Conservation (phyloP, 768 basidiomycete species). For the Hygrophorus russula region DNA sequence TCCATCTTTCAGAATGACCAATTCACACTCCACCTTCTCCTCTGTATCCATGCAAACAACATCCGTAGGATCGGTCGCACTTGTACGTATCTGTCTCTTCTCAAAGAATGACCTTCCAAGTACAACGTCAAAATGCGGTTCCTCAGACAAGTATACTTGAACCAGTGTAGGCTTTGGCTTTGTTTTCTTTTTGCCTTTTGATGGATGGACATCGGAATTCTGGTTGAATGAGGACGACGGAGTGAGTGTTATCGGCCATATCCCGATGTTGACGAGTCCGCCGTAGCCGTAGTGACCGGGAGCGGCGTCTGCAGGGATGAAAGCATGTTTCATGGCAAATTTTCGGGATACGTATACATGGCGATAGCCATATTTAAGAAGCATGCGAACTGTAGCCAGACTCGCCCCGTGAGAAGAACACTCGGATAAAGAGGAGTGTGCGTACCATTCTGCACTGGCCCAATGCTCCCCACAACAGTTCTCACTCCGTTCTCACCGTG, state of each 20-base stretch:
- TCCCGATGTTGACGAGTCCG: constrained; percentile 77
- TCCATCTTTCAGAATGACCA: constrained; percentile 87
- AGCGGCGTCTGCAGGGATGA: constrained; percentile 78
- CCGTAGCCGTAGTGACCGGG: constrained; percentile 93
- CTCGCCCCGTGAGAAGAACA: not conserved
- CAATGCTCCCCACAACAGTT: constrained; percentile 85
- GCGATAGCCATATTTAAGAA: constrained; percentile 83
- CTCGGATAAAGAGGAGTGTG: constrained; percentile 6
- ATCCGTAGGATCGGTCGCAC: constrained; percentile 76
- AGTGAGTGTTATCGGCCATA: constrained; percentile 72
- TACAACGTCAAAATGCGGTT: constrained; percentile 92
- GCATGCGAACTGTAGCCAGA: constrained; percentile 64
- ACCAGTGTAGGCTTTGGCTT: constrained; percentile 31
- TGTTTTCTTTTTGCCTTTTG: constrained; percentile 8
- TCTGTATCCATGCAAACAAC: constrained; percentile 89
- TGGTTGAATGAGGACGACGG: constrained; percentile 26
- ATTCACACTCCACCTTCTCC: constrained; percentile 84
- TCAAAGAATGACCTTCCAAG: constrained; percentile 82
- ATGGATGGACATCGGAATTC: constrained; percentile 11
- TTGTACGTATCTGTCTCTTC: constrained; percentile 72
- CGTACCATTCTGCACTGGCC: constrained; percentile 79
- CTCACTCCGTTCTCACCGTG: constrained; percentile 88
- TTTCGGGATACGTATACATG: constrained; percentile 93
- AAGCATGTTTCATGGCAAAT: constrained; percentile 80
- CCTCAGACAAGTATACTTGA: constrained; percentile 83